Evolutionary conservation across 1,139 yeast species (phyloP).

Genomic region (Suhomyces taliae): DNA sequence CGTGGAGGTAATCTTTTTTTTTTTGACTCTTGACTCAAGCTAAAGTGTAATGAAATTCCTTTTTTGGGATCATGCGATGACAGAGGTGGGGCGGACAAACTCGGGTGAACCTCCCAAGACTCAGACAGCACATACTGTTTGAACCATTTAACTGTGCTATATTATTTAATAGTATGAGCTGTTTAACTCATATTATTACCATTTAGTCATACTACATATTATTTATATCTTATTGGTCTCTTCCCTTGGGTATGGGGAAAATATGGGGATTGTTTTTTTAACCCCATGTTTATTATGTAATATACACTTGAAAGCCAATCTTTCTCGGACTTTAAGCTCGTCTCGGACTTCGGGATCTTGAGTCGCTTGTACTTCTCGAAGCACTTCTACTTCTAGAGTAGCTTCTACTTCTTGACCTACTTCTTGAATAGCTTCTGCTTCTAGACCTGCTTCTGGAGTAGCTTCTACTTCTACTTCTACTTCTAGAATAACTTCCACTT

Average conservation of each 20-base stretch:
- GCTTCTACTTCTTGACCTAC: constrained; percentile 20
- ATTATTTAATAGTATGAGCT: too few relatives aligned
- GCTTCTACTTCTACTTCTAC: constrained; percentile 20
- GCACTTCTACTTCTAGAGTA: constrained; percentile 13
- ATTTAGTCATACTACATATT: background rate
- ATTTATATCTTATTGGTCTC: too few relatives aligned
- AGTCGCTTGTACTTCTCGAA: constrained; percentile 10
- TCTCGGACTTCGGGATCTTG: constrained; percentile 13
- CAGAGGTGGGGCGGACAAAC: background rate
- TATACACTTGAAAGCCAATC: too few relatives aligned
- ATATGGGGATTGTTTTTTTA: too few relatives aligned
- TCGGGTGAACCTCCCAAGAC: background rate
- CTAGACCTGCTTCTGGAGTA: constrained; percentile 13
- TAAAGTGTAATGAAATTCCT: background rate
- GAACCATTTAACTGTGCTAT: too few relatives aligned
- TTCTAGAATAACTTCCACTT: constrained; percentile 17
- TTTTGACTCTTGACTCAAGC: background rate
- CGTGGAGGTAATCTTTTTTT: too few relatives aligned
- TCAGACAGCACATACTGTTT: too few relatives aligned
- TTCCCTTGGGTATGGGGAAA: too few relatives aligned
- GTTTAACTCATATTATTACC: background rate
- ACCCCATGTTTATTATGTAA: too few relatives aligned
- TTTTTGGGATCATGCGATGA: background rate
- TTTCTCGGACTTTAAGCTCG: too few relatives aligned
- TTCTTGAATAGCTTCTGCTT: constrained; percentile 9